Evolutionary conservation across 176 grass and related monocot species (phyloP), one percentile per base, ranked within the genome.

Genomic region (Carex parvula): DNA sequence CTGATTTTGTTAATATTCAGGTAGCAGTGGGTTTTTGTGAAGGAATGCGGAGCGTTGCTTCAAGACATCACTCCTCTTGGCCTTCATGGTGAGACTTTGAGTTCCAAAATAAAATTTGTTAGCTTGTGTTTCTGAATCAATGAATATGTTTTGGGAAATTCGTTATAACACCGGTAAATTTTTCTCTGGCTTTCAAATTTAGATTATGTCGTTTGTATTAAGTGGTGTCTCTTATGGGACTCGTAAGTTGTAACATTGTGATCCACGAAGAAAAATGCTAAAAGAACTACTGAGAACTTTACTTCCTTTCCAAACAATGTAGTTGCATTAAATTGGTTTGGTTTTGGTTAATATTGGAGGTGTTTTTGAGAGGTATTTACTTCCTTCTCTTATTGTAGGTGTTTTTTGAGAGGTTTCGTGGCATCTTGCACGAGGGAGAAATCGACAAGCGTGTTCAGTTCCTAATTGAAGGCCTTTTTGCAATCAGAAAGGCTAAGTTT

Each of bases 401-500:
- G 94, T 98, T 87, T 98, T n/a, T 98, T 89, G 95, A 98, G 89
- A 86, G 92, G 83, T 98, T 98, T 83, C 89, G 95, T 77, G 95
- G 89, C 15, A 98, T 98, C 71, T 89, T 98, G 86, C 95, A 98
- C 83, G 95, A 98, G 89, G 95, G 95, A 77, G 92, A 95, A 85
- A 98, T 98, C 46, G 95, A 98, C 64, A 98, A 98, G 83, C 83
- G 95, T 33, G 95, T 98, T 2, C 95, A 98, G 13, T 98, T 98
- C 85, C 44, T 98, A 9, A 98, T 98, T 22, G 95, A 98, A 93
- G 95, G 95, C 16, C 89, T 98, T 84, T 98, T 98, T 86, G 95
- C 95, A 77, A 95, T 98, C 60, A 90, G 95, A 84, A 97, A 97
- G 76, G 95, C 95, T 68, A 97, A 97, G 80, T 94, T 97, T 88